These are phyloP conservation scores for Ceratobasidium sp. DNA, from an alignment of 1,284 basidiomycete genomes.

Conservation along the genomic window DNA sequence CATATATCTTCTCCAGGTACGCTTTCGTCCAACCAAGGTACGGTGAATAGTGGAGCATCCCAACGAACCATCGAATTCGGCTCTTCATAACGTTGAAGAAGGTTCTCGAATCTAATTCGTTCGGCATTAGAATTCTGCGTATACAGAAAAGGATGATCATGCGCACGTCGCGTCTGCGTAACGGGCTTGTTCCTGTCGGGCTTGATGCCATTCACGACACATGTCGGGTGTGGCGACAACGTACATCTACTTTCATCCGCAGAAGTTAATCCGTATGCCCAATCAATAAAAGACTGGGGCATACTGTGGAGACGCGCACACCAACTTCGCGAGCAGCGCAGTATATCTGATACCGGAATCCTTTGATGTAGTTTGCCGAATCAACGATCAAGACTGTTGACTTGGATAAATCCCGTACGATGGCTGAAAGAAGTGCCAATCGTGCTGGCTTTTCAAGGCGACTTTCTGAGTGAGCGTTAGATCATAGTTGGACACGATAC, in stretches of 20 bases:
- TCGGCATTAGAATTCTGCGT: conserved; percentile 29
- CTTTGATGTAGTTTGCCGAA: conserved; percentile 96
- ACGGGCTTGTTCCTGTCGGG: conserved; percentile 63
- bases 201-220: conserved; percentile 83
- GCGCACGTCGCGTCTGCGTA: conserved; percentile 85
- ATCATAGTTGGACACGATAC: background rate
- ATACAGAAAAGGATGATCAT: conserved; percentile 20
- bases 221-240: conserved; percentile 84
- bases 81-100: conserved; percentile 93
- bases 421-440: conserved; percentile 86
- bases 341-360: conserved; percentile 97
- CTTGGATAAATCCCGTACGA: conserved; percentile 79
- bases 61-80: conserved; percentile 97
- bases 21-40: conserved; percentile 80
- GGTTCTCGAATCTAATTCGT: conserved; percentile 82
- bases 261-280: conserved; percentile 23
- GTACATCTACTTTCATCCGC: conserved; percentile 69
- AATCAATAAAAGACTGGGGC: conserved; percentile 56
- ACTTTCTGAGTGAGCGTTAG: conserved; percentile 68
- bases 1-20: conserved; percentile 83
- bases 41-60: conserved; percentile 94
- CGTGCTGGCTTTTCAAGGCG: conserved; percentile 90
- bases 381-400: conserved; percentile 92
- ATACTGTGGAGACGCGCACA: conserved; percentile 88
- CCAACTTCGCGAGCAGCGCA: conserved; percentile 93